A percentile compares a stretch with the other conserved stretches of the same genome.
phyloP scores from a whole-genome alignment of 768 basidiomycete species.

The Dioszegia hungarica region DNA sequence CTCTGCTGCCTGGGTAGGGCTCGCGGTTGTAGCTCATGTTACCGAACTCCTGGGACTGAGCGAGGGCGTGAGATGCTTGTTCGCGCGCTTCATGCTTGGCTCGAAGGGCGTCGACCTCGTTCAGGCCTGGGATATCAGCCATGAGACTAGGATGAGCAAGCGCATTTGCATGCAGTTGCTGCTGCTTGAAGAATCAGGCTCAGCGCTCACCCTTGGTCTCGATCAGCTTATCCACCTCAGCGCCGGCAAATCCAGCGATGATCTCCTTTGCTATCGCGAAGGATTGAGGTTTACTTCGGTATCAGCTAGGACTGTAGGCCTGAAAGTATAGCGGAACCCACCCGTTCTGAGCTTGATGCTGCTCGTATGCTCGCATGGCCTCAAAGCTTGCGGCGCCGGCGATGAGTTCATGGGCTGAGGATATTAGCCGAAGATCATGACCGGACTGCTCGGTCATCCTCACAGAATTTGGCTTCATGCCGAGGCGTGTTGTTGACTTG shows the following conservation, averaged over 20 bases:
- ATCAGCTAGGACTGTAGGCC: background rate
- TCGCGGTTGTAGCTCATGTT: background rate
- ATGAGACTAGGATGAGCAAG: no score
- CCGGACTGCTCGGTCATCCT: background rate
- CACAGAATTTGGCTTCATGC: conserved; percentile 14
- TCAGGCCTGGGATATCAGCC: background rate
- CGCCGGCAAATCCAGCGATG: conserved; percentile 45
- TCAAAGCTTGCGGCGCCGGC: conserved; percentile 45
- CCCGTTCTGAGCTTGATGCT: conserved; percentile 31
- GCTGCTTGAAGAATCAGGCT: background rate
- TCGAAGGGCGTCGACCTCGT: conserved; percentile 16
- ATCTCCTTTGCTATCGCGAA: conserved; percentile 39
- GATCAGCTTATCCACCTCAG: conserved; percentile 47
- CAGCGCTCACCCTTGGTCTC: conserved; percentile 43
- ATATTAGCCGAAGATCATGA: background rate
- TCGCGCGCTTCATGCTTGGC: conserved; percentile 16
- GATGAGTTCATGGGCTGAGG: conserved; percentile 11
- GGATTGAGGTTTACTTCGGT: conserved; percentile 35
- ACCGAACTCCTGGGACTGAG: conserved; percentile 4
- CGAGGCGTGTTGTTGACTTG: conserved; percentile 14
- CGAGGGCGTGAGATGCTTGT: conserved; percentile 10
- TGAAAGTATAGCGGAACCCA: background rate
- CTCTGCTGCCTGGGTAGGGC: background rate
- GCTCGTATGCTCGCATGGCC: conserved; percentile 44
- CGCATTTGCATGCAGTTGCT: background rate